Evolutionary conservation across 495 filamentous ascomycete genomes (phyloP), one percentile per base, ranked within the genome.

Genomic region (Penicillium soppii): DNA sequence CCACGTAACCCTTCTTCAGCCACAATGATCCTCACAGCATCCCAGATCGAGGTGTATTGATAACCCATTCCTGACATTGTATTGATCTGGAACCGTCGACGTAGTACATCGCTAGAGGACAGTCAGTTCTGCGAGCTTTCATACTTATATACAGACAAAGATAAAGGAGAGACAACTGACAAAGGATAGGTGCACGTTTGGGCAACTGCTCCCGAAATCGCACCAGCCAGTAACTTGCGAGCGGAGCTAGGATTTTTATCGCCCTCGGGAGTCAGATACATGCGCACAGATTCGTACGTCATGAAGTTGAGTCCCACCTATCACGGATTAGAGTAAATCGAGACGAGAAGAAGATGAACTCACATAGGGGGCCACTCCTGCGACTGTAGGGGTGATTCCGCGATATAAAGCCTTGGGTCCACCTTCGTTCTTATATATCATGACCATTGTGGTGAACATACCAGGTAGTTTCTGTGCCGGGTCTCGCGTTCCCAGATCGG

Each of bases 31-130:
- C 75, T 79, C 40, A 98, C 73, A 4, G 94, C 94, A 63, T 97
- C 90, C 57, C 82, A 79, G 33, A 98, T 86, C 15, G 83, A 85
- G 57, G 84, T 90, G 73, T 98, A 98, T 66, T 91, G 82, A 59
- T 96, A 97, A 35, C 94, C 95, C 84, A 98, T 92, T n/a, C 92
- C 92, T 21, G 85, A 89, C 94, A 98, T 98, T 42, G 92, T 97
- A 65, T 98, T 98, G 72, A 98, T 95, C 59, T 98, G 94, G 62
- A 98, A 98, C 23, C 94, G 81, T 42, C 94, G 84, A 15, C 94
- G 88, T n/a, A 98, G 80, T 1, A 98, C 95, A 69, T 96, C 91
- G 62, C 91, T 95, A 51, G 20, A 6, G 17, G 3, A 30, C 33
- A 16, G 36, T 68, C 23, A 61, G 47, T 26, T 23, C 25, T 22